Conservation (phyloP, 345 rosid species). For the Xanthoceras sorbifolium region DNA sequence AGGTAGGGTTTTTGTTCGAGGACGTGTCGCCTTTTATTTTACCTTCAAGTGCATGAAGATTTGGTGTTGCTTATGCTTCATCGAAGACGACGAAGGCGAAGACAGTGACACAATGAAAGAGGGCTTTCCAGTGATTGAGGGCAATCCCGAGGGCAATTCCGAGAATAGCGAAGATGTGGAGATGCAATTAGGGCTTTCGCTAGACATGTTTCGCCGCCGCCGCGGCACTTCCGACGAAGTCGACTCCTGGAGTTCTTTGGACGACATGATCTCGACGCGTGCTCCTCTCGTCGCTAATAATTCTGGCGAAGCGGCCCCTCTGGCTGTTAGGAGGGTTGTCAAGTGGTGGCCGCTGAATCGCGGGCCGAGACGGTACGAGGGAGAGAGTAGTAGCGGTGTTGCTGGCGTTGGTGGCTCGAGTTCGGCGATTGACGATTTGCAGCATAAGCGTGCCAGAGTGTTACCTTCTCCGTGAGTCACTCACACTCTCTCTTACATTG, state of each 20-base stretch:
- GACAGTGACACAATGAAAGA: conserved; percentile 37
- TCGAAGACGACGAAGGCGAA: conserved; percentile 43
- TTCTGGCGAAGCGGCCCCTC: conserved; percentile 29
- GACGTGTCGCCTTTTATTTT: conserved; percentile 8
- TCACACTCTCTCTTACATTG: neutral
- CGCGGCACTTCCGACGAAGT: conserved; percentile 8
- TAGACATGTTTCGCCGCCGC: neutral
- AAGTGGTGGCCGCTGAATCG: conserved; percentile 29
- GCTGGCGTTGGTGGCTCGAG: conserved; percentile 29
- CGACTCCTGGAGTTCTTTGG: conserved; percentile 31
- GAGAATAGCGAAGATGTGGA: conserved; percentile 21
- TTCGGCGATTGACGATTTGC: conserved; percentile 49
- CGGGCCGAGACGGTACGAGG: conserved; percentile 32
- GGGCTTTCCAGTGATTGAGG: conserved; percentile 36
- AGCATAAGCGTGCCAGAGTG: conserved; percentile 87
- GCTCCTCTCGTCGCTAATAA: conserved; percentile 15
- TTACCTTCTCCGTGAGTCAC: conserved; percentile 52
- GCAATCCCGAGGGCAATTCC: conserved; percentile 29
- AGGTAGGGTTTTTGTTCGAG: conserved; percentile 40
- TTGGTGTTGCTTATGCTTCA: conserved; percentile 81
- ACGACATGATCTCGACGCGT: conserved; percentile 37
- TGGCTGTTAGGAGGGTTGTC: conserved; percentile 8
- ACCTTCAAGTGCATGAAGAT: conserved; percentile 74
- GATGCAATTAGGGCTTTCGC: conserved; percentile 5
- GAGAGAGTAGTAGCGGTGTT: conserved; percentile 50